Conservation (phyloP, 2,329 filamentous ascomycete species). For the Aspergillus sp. region DNA sequence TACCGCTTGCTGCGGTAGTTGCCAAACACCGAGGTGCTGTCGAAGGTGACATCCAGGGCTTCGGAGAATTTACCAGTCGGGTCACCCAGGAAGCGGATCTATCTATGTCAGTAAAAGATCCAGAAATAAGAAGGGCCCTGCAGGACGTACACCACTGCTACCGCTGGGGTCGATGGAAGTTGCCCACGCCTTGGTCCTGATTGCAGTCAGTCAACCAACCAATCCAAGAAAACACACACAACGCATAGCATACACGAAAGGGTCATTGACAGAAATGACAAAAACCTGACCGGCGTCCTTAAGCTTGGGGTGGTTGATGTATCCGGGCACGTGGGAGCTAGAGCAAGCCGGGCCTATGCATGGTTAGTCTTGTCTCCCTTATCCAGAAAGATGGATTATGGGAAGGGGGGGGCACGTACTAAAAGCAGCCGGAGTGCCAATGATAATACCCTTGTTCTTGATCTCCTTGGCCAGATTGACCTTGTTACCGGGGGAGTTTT, state of each 20-base stretch:
- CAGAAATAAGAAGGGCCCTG: not conserved
- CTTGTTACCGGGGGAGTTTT: slow-evolving; percentile 85
- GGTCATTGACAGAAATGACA: slow-evolving; percentile 86
- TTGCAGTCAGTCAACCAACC: not conserved
- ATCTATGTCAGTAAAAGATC: not conserved
- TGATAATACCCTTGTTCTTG: slow-evolving; percentile 66
- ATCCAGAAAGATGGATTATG: not conserved
- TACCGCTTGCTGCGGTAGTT: slow-evolving; percentile 79
- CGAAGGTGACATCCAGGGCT: slow-evolving; percentile 74
- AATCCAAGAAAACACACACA: too few relatives aligned
- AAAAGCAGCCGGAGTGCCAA: slow-evolving; percentile 78
- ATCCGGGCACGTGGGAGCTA: slow-evolving; percentile 71
- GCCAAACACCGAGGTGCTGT: slow-evolving; percentile 71
- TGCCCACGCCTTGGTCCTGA: slow-evolving; percentile 82
- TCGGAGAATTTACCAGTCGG: slow-evolving; percentile 72
- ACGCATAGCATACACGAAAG: slow-evolving; percentile 66
- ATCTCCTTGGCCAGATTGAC: slow-evolving; percentile 78
- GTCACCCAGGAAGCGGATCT: slow-evolving; percentile 87
- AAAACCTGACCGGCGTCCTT: slow-evolving; percentile 77
- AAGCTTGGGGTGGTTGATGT: slow-evolving; percentile 69
- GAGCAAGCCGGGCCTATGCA: slow-evolving; percentile 52
- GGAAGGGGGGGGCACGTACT: slow-evolving; percentile 33
- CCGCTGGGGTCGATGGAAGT: slow-evolving; percentile 66
- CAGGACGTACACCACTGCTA: slow-evolving; percentile 61
- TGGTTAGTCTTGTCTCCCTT: not conserved